Evolutionary conservation across 176 grass and related monocot species (phyloP).

Genomic region (Oryza glumipatula): DNA sequence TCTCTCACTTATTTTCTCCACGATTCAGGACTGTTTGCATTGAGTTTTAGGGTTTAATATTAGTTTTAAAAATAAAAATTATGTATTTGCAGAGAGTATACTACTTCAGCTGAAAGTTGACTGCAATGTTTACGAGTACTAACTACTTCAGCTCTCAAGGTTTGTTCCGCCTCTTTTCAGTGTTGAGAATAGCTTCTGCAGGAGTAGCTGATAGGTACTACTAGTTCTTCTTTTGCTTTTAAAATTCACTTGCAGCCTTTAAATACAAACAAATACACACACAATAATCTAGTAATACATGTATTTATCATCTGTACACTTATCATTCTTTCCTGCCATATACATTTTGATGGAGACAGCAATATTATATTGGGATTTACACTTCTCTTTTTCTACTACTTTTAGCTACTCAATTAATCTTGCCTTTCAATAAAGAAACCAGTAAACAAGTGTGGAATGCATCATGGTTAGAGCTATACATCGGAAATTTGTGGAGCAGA

Average conservation of each 20-base stretch:
- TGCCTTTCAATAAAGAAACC: background rate
- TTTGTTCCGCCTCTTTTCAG: no score
- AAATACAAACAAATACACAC: background rate
- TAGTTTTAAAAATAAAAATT: no score
- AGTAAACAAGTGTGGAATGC: background rate
- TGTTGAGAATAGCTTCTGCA: no score
- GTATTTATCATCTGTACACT: constrained; percentile 19
- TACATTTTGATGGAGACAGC: no score
- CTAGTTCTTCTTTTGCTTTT: no score
- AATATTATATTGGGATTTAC: constrained; percentile 27
- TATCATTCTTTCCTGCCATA: background rate
- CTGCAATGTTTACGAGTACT: no score
- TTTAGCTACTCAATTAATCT: constrained; percentile 32
- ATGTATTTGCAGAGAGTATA: no score
- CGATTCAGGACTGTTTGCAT: background rate
- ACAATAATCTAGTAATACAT: constrained; percentile 4
- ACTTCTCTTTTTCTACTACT: constrained; percentile 31
- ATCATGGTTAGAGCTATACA: background rate
- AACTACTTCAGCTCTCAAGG: no score
- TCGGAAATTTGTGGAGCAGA: constrained; percentile 30
- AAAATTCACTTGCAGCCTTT: no score
- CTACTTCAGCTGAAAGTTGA: no score
- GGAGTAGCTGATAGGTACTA: no score
- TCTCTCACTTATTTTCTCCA: no score
- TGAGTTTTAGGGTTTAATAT: background rate